Evolutionary conservation across 495 filamentous ascomycete species (phyloP).

Genomic region (Pseudoneurospora amorphoporcata): DNA sequence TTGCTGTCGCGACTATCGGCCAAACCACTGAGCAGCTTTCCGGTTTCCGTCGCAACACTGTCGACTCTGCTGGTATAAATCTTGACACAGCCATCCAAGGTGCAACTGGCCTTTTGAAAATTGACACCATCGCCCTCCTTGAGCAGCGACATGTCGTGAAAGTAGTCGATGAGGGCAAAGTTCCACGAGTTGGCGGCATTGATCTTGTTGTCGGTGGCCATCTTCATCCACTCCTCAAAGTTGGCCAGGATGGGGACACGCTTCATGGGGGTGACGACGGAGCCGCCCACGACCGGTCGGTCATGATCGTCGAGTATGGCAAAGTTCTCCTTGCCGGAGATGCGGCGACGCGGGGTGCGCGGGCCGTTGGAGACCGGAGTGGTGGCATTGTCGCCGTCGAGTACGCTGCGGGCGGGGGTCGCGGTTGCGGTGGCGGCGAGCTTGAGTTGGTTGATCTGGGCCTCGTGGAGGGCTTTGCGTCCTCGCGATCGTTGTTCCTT

Average conservation of each 20-base stretch:
- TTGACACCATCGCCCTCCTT: slow-evolving; percentile 96
- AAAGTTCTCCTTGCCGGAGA: slow-evolving; percentile 45
- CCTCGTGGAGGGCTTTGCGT: slow-evolving; percentile 77
- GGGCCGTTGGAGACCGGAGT: slow-evolving; percentile 43
- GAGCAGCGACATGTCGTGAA: slow-evolving; percentile 96
- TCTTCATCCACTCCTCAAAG: slow-evolving; percentile 99
- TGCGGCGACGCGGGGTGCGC: slow-evolving; percentile 44
- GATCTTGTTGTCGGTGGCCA: slow-evolving; percentile 99
- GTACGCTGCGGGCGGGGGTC: slow-evolving; percentile 63
- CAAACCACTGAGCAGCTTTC: slow-evolving; percentile 86
- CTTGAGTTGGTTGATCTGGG: slow-evolving; percentile 84
- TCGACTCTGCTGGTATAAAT: slow-evolving; percentile 98
- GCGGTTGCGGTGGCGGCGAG: slow-evolving; percentile 53
- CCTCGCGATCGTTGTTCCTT: slow-evolving; percentile 83
- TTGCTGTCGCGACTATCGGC: slow-evolving; percentile 84
- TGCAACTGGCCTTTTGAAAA: slow-evolving; percentile 97
- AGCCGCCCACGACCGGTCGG: slow-evolving; percentile 48
- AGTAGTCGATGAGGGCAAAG: slow-evolving; percentile 98
- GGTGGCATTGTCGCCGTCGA: slow-evolving; percentile 44
- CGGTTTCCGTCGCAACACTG: slow-evolving; percentile 95
- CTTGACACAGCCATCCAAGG: slow-evolving; percentile 96
- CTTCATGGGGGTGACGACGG: slow-evolving; percentile 88
- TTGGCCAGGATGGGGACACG: slow-evolving; percentile 91
- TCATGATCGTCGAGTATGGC: slow-evolving; percentile 43
- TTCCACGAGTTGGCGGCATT: slow-evolving; percentile 99